Base-by-base conservation (phyloP, 1,284 basidiomycete species). In the Apiotrichum gamsii region DNA sequence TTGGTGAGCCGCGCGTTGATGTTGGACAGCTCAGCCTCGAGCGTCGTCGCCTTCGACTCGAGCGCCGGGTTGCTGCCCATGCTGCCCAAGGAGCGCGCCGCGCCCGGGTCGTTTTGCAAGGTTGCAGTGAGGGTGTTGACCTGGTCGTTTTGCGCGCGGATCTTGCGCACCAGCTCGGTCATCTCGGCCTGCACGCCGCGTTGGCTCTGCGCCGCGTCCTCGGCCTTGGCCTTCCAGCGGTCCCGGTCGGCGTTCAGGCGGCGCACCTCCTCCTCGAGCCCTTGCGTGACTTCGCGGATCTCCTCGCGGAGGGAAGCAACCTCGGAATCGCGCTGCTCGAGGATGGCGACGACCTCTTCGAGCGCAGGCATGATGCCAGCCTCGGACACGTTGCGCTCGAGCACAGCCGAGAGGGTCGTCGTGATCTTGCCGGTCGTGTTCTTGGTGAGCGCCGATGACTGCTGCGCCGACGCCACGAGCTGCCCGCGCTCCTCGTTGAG, bases 1-100 rank as follows among this genome's bases (percentile, higher is more conserved):
- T 84, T 80, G 39, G 78, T 77, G 25, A 93, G 78, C 21, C 83
- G 69, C 3, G 80, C 72, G 37, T 82, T 74, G 48, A 87, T 75
- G n/a, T 77, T 74, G 20, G 77, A 75, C 11, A 79, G 75, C 42
- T 86, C 83, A 21, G 57, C 24, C 15, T 62, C 61, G 13, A 68
- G 54, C 4, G 48, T 52, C 9, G 64, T 51, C 16, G 61, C 52
- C 25, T 56, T 54, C n/a, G 50, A 32, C 41, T 64, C 54, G 4
- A 64, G 59, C 13, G 58, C 40, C 40, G 57, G 33, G 45, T 20
- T 30, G 20, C 24, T 35, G 36, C 30, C 32, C 11, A 23, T 45
- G 13, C 24, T 18, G 9, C 31, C 33, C 21, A 42, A 13, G n/a
- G 19, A 19, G 9, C 21, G 19, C 8, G 16, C 21, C 8, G 16